Evolutionary conservation across 257 asterid species (phyloP).

Genomic region (Mitragyna speciosa): DNA sequence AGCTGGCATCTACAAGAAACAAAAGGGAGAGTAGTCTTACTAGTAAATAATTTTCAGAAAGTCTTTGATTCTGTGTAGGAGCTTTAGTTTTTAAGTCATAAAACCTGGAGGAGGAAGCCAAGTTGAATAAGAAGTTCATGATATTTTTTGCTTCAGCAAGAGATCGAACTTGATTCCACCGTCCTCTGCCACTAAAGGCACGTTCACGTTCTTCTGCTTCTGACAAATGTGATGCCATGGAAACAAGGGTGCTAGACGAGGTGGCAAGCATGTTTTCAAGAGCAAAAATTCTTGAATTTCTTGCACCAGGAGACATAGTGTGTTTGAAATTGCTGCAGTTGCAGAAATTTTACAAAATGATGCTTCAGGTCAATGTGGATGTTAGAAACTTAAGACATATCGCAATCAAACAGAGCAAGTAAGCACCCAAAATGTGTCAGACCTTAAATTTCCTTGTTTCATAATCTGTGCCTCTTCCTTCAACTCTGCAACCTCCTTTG

Average conservation of each 20-base stretch:
- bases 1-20: constrained; percentile 57
- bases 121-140: constrained; percentile 79
- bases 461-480: constrained; percentile 68
- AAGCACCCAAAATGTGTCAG: constrained; percentile 17
- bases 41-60: constrained; percentile 16
- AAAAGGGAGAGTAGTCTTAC: constrained; percentile 11
- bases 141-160: constrained; percentile 82
- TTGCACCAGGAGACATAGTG: constrained; percentile 93
- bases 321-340: constrained; percentile 56
- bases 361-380: constrained; percentile 12
- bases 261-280: constrained; percentile 96
- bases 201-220: constrained; percentile 99
- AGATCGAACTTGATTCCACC: constrained; percentile 94
- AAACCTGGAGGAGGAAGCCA: constrained; percentile 83
- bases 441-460: constrained; percentile 67
- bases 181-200: constrained; percentile 85
- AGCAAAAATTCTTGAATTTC: constrained; percentile 81
- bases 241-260: constrained; percentile 83
- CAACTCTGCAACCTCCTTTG: constrained; percentile 75
- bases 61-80: background rate
- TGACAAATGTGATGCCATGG: constrained; percentile 95
- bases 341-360: background rate
- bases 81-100: constrained; percentile 13
- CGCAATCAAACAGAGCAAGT: background rate
- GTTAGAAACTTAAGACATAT: background rate